phyloP scores from a whole-genome alignment of 176 grass and related monocot species.

The Phyllostachys edulis region DNA sequence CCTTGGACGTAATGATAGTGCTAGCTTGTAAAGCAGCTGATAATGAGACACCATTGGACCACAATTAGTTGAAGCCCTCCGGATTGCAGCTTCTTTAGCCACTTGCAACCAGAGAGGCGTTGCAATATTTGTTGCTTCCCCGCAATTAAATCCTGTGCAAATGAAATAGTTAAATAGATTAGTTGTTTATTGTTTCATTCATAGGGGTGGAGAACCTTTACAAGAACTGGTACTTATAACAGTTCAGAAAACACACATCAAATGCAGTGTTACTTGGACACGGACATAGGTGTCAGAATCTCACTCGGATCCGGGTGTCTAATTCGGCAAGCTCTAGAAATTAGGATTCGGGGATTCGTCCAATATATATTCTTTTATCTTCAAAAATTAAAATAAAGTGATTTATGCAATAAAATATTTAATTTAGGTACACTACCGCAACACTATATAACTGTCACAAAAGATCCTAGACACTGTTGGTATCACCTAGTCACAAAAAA shows the following conservation, averaged over 20 bases:
- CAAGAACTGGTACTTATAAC: background rate
- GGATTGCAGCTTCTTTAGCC: constrained; percentile 98
- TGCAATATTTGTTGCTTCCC: constrained; percentile 97
- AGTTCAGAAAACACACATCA: background rate
- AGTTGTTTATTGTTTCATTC: constrained; percentile 23
- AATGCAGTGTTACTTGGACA: background rate
- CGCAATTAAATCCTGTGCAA: constrained; percentile 87
- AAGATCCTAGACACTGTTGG: too few relatives aligned
- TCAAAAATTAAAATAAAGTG: too few relatives aligned
- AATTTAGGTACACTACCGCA: too few relatives aligned
- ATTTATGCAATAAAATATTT: too few relatives aligned
- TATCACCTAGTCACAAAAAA: too few relatives aligned
- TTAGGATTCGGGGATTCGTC: too few relatives aligned
- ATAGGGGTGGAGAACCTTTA: constrained; percentile 15
- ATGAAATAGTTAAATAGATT: constrained; percentile 38
- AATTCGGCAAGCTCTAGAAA: too few relatives aligned
- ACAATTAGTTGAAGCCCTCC: constrained; percentile 98
- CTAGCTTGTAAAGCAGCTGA: constrained; percentile 94
- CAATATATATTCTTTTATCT: too few relatives aligned
- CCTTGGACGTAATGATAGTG: constrained; percentile 78
- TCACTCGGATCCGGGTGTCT: too few relatives aligned
- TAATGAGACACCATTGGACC: constrained; percentile 98
- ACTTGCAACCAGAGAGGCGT: constrained; percentile 92
- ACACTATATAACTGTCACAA: too few relatives aligned
- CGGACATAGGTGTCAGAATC: too few relatives aligned